Evolutionary conservation across 2,329 filamentous ascomycete genomes (phyloP).

Genomic region (Diaporthe sp.): DNA sequence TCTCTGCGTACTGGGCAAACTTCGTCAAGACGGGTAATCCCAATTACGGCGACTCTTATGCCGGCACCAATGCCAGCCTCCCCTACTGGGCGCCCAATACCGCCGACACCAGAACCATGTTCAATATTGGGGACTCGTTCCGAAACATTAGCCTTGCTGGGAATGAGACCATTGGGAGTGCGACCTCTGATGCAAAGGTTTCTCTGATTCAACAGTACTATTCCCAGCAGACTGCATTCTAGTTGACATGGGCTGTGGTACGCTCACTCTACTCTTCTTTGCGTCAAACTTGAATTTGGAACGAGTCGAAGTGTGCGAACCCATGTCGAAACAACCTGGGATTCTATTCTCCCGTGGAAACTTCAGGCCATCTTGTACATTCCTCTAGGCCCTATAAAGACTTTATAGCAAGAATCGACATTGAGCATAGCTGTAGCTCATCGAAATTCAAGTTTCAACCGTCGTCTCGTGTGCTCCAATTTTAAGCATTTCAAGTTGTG

Average conservation of each 20-base stretch:
- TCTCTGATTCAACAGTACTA: conserved; percentile 28
- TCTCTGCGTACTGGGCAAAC: conserved; percentile 52
- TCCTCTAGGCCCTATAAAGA: too few relatives aligned
- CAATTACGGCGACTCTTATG: conserved; percentile 26
- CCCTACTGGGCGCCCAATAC: conserved; percentile 33
- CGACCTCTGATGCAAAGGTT: background rate
- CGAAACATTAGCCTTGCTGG: conserved; percentile 24
- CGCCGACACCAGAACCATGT: conserved; percentile 12
- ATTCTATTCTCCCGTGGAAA: too few relatives aligned
- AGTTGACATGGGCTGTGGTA: background rate
- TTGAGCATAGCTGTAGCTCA: too few relatives aligned
- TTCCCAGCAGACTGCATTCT: conserved; percentile 17
- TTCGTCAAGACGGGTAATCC: conserved; percentile 46
- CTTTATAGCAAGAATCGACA: too few relatives aligned
- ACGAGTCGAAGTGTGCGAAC: too few relatives aligned
- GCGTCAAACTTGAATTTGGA: background rate
- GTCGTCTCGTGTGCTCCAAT: too few relatives aligned
- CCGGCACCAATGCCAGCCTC: conserved; percentile 17
- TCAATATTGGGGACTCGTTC: conserved; percentile 28
- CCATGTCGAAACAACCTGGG: background rate
- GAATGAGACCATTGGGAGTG: background rate
- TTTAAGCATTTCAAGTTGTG: too few relatives aligned
- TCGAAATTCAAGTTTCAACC: too few relatives aligned
- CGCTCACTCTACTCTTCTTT: background rate
- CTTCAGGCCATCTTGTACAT: too few relatives aligned